Percentiles rank a stretch among this genome's conserved stretches.
Conservation (phyloP, 495 filamentous ascomycete genomes). For the Endocarpon pusillum region DNA sequence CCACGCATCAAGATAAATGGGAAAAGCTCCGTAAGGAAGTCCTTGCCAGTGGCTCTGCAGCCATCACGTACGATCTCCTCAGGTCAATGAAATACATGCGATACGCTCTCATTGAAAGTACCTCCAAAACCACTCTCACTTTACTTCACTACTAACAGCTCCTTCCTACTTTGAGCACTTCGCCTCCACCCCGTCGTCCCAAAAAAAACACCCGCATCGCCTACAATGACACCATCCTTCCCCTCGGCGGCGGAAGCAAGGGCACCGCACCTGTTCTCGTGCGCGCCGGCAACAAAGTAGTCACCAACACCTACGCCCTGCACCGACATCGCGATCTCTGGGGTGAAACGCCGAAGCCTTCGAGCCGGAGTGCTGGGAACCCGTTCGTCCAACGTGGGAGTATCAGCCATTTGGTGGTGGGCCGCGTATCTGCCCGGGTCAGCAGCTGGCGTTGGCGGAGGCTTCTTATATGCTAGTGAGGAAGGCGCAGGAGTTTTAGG, state of each 20-base stretch:
- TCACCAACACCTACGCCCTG: slow-evolving; percentile 25
- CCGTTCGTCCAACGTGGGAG: slow-evolving; percentile 6
- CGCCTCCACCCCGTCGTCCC: slow-evolving; percentile 3
- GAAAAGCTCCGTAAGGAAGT: slow-evolving; percentile 8
- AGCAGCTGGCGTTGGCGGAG: slow-evolving; percentile 63
- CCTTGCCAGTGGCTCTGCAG: slow-evolving; percentile 6
- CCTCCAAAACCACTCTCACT: neutral
- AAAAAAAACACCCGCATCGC: slow-evolving; percentile 23
- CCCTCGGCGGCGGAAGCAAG: slow-evolving; percentile 30
- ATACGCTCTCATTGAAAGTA: slow-evolving; percentile 35
- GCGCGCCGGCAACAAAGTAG: slow-evolving; percentile 17
- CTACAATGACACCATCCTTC: slow-evolving; percentile 25
- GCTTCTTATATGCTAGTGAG: slow-evolving; percentile 56
- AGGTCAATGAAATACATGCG: slow-evolving; percentile 25
- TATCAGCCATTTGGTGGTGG: slow-evolving; percentile 13
- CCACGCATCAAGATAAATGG: slow-evolving; percentile 7
- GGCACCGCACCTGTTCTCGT: slow-evolving; percentile 26
- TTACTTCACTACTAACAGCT: slow-evolving; percentile 1
- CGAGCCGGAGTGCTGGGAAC: slow-evolving; percentile 19
- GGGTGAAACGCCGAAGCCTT: slow-evolving; percentile 21
- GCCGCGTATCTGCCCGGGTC: slow-evolving; percentile 11
- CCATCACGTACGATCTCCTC: slow-evolving; percentile 8
- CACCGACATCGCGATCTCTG: slow-evolving; percentile 20
- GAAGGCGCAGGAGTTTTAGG: slow-evolving; percentile 51
- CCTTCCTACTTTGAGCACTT: slow-evolving; percentile 8